Evolutionary conservation across 1,284 basidiomycete genomes (phyloP).

Genomic region (Cerioporus squamosus): DNA sequence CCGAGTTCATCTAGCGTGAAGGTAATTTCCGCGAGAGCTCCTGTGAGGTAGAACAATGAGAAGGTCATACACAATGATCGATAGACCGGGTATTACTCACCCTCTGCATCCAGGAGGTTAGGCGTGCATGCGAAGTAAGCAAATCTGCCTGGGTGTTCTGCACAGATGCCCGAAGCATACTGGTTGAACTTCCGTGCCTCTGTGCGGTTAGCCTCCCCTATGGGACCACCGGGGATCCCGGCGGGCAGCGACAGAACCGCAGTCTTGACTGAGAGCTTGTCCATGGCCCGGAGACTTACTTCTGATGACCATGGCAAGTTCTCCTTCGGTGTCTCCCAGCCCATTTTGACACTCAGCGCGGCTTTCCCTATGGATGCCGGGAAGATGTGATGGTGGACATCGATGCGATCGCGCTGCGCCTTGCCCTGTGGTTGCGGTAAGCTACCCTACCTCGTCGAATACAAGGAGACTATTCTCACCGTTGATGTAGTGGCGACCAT

Average conservation of each 20-base stretch:
- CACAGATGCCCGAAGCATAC: conserved; percentile 50
- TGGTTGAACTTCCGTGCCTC: conserved; percentile 52
- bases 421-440: neutral
- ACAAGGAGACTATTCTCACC: too few relatives aligned
- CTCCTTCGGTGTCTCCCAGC: conserved; percentile 63
- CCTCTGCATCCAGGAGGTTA: conserved; percentile 60
- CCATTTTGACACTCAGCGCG: conserved; percentile 45
- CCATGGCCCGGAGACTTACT: conserved; percentile 62
- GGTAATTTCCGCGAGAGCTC: conserved; percentile 56
- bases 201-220: conserved; percentile 45
- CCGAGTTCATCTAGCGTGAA: conserved; percentile 60
- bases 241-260: conserved; percentile 72
- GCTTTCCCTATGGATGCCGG: conserved; percentile 46
- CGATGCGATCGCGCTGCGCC: conserved; percentile 46
- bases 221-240: conserved; percentile 44
- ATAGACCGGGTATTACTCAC: conserved; percentile 34
- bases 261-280: conserved; percentile 54
- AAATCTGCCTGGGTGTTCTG: conserved; percentile 55
- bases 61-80: neutral
- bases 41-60: conserved; percentile 35
- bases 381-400: conserved; percentile 77
- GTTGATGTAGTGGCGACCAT: too few relatives aligned
- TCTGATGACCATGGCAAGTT: conserved; percentile 69
- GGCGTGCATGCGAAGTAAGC: conserved; percentile 71
- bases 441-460: too few relatives aligned